Evolutionary conservation across 1,139 yeast genomes (phyloP).

Genomic region (Wickerhamomyces sp.): DNA sequence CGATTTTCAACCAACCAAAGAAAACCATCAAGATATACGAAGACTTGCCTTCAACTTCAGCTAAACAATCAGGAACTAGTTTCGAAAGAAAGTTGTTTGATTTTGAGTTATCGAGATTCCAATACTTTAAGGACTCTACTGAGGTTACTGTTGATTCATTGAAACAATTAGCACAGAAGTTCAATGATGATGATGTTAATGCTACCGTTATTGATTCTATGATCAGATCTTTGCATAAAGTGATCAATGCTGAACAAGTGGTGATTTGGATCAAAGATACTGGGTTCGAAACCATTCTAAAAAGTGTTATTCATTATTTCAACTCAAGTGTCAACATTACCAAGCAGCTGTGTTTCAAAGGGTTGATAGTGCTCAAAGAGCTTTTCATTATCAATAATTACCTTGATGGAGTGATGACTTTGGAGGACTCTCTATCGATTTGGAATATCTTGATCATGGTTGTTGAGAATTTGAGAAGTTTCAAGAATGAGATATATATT

Average conservation of each 20-base stretch:
- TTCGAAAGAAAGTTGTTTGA: constrained; percentile 14
- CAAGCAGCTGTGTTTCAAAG: constrained; percentile 20
- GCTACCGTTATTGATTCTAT: constrained; percentile 11
- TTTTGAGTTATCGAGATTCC: constrained; percentile 14
- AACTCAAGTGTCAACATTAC: constrained; percentile 19
- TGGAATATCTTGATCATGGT: constrained; percentile 20
- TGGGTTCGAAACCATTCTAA: constrained; percentile 14
- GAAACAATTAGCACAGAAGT: constrained; percentile 1
- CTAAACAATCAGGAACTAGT: background rate
- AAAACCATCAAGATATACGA: constrained; percentile 20
- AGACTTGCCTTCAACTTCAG: constrained; percentile 9
- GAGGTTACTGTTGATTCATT: constrained; percentile 9
- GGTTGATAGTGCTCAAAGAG: constrained; percentile 21
- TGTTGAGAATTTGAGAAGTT: constrained; percentile 19
- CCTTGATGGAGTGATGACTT: constrained; percentile 6
- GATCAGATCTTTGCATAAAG: constrained; percentile 16
- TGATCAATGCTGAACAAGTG: constrained; percentile 9
- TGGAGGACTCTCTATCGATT: constrained; percentile 8
- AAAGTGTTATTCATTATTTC: constrained; percentile 15
- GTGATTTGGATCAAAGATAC: constrained; percentile 14
- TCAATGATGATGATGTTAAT: constrained; percentile 13
- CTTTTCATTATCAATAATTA: constrained; percentile 16
- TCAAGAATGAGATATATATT: constrained; percentile 19
- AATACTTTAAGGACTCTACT: constrained; percentile 2
- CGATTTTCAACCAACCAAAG: constrained; percentile 16